Evolutionary conservation across 2,329 filamentous ascomycete genomes (phyloP), one percentile per base, ranked within the genome.

Genomic region (Microcera coccophila): DNA sequence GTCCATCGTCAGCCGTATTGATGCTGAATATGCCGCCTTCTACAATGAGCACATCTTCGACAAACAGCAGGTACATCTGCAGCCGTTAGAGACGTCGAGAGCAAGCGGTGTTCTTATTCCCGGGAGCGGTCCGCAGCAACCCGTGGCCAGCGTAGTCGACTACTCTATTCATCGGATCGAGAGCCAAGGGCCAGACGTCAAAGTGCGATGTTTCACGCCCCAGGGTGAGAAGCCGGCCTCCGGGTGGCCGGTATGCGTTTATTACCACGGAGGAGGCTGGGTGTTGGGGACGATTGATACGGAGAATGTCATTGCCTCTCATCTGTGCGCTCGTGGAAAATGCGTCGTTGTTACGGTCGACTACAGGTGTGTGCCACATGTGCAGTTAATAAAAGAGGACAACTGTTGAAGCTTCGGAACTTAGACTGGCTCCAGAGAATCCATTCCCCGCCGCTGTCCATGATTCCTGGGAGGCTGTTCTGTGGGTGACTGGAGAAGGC

Each of bases 201-300:
- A 49, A 2, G 54, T 79, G 12, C 67, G 76, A 14, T 69, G 65
- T 24, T 81, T 80, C 49, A 76, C 70, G 2, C 77, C 78, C 0
- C 54, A 60, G 4, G 72, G 71, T 0, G 47, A 63, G 4, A 63
- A 45, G 10, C 75, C 75, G 0, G 59, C 53, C 1, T 53, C 49
- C 1, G 77, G 78, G 19, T 81, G 76, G 76, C 77, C 77, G 2
- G 68, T 74, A 7, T 70, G 75, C 56, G 50, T 81, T 3, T 82
- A 78, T 55, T 76, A 71, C 52, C 78, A 81, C 50, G 78, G 77
- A 4, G 38, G 33, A 14, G 17, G 28, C 5, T 21, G 17, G 12
- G 38, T 26, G 16, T 18, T 24, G 9, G 39, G 18, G 22, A 21
- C 12, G 12, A 16, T 16, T 35, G 24, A 21, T 22, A 31, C 18